Percentiles rank a stretch among this genome's conserved stretches.
Evolutionary conservation across 768 basidiomycete species (phyloP).

Genomic region (Boletus pseudopeckii): DNA sequence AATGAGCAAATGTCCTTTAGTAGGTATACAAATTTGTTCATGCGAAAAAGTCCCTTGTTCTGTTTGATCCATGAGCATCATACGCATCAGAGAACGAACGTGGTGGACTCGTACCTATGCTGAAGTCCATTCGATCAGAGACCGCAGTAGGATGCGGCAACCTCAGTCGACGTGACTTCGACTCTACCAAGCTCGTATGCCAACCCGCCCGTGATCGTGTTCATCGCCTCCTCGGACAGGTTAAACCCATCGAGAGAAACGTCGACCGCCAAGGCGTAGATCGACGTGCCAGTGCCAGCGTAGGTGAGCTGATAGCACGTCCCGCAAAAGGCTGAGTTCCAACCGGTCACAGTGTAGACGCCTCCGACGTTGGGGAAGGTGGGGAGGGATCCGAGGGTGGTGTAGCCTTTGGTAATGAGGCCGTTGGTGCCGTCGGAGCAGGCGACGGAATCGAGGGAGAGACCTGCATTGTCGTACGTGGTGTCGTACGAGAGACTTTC

Average conservation of each 20-base stretch:
- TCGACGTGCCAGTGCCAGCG: constrained; percentile 1
- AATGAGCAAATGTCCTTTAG: not conserved
- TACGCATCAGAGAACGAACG: not conserved
- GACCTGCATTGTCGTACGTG: constrained; percentile 26
- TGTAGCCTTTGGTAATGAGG: constrained; percentile 30
- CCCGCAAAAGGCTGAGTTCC: constrained; percentile 31
- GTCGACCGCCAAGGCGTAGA: constrained; percentile 31
- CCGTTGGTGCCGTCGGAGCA: constrained; percentile 35
- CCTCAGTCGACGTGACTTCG: constrained; percentile 40
- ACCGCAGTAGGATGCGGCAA: constrained; percentile 49
- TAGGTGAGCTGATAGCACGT: constrained; percentile 34
- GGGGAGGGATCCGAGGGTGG: constrained; percentile 33
- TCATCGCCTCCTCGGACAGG: constrained; percentile 52
- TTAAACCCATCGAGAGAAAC: constrained; percentile 38
- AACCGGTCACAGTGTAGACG: constrained; percentile 30
- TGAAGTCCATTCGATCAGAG: not conserved
- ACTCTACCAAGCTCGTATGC: constrained; percentile 49
- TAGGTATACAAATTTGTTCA: not conserved
- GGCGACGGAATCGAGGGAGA: constrained; percentile 21
- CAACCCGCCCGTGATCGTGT: constrained; percentile 46
- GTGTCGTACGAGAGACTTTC: constrained; percentile 30
- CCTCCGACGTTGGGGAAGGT: constrained; percentile 34
- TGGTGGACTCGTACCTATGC: not conserved
- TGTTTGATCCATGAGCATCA: constrained; percentile 1
- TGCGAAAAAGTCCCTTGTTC: not conserved